phyloP scores from a whole-genome alignment of 2,329 filamentous ascomycete genomes.

The Nakataea oryzae region DNA sequence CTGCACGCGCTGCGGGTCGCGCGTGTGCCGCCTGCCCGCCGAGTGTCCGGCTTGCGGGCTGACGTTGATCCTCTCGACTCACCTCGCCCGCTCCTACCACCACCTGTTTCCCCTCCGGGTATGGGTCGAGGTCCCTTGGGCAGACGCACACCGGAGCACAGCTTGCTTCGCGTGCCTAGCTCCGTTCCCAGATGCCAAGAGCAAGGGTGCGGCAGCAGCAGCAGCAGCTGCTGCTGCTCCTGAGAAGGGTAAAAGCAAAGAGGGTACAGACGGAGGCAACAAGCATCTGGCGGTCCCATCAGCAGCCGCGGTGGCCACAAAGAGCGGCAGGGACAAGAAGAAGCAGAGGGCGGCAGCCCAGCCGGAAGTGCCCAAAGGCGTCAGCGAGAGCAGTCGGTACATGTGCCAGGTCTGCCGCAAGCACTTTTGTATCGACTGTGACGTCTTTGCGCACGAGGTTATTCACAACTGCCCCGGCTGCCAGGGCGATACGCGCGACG shows the following conservation, averaged over 20 bases:
- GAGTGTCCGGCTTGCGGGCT: constrained; percentile 88
- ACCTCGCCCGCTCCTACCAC: constrained; percentile 86
- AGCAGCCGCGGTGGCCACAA: constrained; percentile 10
- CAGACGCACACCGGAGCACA: constrained; percentile 38
- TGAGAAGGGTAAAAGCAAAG: constrained; percentile 7
- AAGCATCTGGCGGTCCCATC: constrained; percentile 5
- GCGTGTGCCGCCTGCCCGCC: constrained; percentile 81
- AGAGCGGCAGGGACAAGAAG: neutral
- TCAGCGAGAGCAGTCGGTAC: constrained; percentile 81
- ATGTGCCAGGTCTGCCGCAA: constrained; percentile 77
- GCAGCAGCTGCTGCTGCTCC: neutral
- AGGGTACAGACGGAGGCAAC: constrained; percentile 6
- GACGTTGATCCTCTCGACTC: constrained; percentile 88
- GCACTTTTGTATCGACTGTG: constrained; percentile 97
- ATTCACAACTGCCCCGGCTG: constrained; percentile 96
- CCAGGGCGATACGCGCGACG: constrained; percentile 37
- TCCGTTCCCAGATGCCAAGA: constrained; percentile 50
- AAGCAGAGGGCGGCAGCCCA: neutral
- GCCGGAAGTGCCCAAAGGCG: constrained; percentile 36
- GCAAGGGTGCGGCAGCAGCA: constrained; percentile 22
- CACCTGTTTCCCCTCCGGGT: constrained; percentile 84
- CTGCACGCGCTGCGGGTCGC: constrained; percentile 78
- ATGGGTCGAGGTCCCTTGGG: constrained; percentile 86
- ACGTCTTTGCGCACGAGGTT: constrained; percentile 88
- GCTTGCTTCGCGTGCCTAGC: constrained; percentile 73